Evolutionary conservation across 306 rosid species (phyloP), one percentile per base, ranked within the genome.

Genomic region (Cajanus cajan): DNA sequence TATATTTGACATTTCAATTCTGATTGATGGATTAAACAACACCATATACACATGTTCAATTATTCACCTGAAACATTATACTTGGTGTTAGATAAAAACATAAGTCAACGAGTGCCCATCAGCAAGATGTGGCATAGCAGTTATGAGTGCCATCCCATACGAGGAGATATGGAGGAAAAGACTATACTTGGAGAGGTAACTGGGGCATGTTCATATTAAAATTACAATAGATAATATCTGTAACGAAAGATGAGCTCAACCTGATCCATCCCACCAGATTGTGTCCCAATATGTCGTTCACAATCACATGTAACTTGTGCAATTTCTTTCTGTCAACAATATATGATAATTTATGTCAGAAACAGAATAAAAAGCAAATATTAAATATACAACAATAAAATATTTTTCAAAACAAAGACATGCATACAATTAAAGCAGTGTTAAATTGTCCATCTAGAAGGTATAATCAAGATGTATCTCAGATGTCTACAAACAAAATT

Each of bases 201-300:
- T 7, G 31, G 36, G 37, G 61, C 31, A 61, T 7, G 13, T 66
- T 72, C 58, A 36, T 34, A 51, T 59, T 37, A 66, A 77, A 61
- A 80, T 73, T 72, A 62, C 24, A 76, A 52, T 12, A 62, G 44
- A 76, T 68, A 36, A 40, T 24, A 52, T 71, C 8, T 13, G 39
- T 8, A 70, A 68, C 16, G 78, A 37, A 24, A 84, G 31, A 47
- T 50, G 24, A 74, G 21, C 6, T 9, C 13, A 68, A 92, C 98
- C 98, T 95, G 99, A 88, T 95, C 99, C 99, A 93, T 95, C 76
- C 99, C 98, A 64, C 99, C 98, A 55, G 99, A 89, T 84, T 95
- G 98, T n/a, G 97, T 95, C 55, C 99, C 99, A 64, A 95, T 87
- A 78, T 95, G 94, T 21, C 88, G 91, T 82, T 95, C 99, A 85